phyloP scores from a whole-genome alignment of 495 filamentous ascomycete species.

The Staphylotrichum tortipilum region DNA sequence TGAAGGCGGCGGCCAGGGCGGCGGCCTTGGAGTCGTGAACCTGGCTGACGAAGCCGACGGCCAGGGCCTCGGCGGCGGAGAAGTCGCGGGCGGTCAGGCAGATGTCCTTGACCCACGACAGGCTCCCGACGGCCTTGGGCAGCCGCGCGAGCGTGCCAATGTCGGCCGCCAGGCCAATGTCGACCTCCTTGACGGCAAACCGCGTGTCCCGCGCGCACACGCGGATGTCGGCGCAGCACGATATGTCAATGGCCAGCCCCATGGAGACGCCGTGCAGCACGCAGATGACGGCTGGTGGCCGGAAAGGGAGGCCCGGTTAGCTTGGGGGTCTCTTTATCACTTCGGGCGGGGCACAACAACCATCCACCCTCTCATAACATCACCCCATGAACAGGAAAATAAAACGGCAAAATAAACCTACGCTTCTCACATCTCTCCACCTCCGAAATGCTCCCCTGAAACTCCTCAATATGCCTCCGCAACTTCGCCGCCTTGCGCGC shows the following conservation, averaged over 20 bases:
- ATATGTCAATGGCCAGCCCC: conserved; percentile 80
- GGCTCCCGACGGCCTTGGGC: conserved; percentile 70
- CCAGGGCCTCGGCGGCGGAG: conserved; percentile 65
- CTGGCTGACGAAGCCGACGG: conserved; percentile 77
- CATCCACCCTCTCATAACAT: too few relatives aligned
- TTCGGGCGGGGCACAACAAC: too few relatives aligned
- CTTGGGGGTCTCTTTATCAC: too few relatives aligned
- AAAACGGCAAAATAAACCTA: conserved; percentile 22
- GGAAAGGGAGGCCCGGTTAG: too few relatives aligned
- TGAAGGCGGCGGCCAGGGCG: conserved; percentile 53
- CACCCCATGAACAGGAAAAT: not conserved
- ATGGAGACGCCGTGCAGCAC: conserved; percentile 74
- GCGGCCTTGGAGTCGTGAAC: conserved; percentile 59
- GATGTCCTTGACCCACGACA: conserved; percentile 89
- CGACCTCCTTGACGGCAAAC: conserved; percentile 87
- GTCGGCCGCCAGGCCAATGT: conserved; percentile 90
- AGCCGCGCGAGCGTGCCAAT: conserved; percentile 80
- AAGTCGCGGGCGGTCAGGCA: conserved; percentile 71
- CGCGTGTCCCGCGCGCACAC: conserved; percentile 54
- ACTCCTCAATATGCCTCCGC: conserved; percentile 59
- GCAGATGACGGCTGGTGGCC: conserved; percentile 59
- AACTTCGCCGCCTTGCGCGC: conserved; percentile 59
- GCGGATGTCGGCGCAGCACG: conserved; percentile 69
- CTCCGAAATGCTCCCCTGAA: conserved; percentile 67
- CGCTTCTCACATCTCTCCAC: conserved; percentile 87